phyloP scores from a whole-genome alignment of 164 flowering plant genomes.

The Dillenia suffruticosa region DNA sequence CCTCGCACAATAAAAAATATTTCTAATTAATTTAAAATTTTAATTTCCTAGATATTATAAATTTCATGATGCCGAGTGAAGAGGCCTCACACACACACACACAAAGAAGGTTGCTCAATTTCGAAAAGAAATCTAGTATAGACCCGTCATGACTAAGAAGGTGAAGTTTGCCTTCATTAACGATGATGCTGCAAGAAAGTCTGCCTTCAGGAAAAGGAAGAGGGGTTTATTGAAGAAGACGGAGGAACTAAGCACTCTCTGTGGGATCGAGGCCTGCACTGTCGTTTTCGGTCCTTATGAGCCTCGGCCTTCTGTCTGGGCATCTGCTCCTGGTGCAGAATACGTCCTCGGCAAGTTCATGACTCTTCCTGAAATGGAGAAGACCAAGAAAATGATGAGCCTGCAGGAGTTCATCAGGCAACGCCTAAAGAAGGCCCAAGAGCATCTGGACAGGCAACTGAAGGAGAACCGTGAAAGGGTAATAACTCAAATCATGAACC shows the following conservation, averaged over 20 bases:
- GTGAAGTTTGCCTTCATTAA: constrained; percentile 32
- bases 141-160: constrained; percentile 29
- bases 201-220: constrained; percentile 44
- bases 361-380: constrained; percentile 31
- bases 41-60: too few relatives aligned
- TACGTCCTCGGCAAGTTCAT: constrained; percentile 19
- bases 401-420: constrained; percentile 29
- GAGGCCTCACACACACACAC: too few relatives aligned
- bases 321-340: constrained; percentile 16
- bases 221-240: constrained; percentile 42
- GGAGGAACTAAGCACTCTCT: constrained; percentile 33
- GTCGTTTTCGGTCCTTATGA: constrained; percentile 36
- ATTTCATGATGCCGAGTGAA: too few relatives aligned
- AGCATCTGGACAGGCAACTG: constrained; percentile 24
- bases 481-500: constrained; percentile 18
- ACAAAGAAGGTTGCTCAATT: too few relatives aligned
- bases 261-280: constrained; percentile 32
- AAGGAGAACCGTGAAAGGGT: constrained; percentile 26
- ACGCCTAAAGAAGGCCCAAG: constrained; percentile 21
- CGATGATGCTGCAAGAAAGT: constrained; percentile 34
- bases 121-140: neutral
- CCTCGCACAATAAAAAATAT: too few relatives aligned
- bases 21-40: too few relatives aligned
- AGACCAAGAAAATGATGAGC: constrained; percentile 38
- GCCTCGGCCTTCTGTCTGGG: constrained; percentile 36